Percentiles rank a stretch among this genome's conserved stretches.
Conservation (phyloP, 495 filamentous ascomycete genomes). For the Cenococcum geophilum region DNA sequence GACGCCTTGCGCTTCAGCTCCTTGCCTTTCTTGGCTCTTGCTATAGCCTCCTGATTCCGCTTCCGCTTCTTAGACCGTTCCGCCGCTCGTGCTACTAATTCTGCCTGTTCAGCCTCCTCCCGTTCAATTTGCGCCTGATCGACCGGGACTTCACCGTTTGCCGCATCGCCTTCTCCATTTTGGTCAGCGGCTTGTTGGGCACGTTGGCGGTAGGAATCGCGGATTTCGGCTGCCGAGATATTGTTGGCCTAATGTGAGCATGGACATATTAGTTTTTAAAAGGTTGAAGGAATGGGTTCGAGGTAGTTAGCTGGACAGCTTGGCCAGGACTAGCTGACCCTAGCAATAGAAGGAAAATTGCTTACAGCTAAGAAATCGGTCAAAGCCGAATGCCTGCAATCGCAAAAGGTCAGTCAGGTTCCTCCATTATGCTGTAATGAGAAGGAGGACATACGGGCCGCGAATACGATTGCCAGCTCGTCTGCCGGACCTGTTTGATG, state of each 20-base stretch:
- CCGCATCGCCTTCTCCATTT: constrained; percentile 15
- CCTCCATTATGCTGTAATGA: background rate
- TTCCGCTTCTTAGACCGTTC: constrained; percentile 60
- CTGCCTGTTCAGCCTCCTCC: constrained; percentile 34
- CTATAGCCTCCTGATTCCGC: constrained; percentile 55
- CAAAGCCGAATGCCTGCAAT: constrained; percentile 60
- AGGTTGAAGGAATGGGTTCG: background rate
- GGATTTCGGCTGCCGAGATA: constrained; percentile 78
- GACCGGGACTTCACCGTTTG: constrained; percentile 25
- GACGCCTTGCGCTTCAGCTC: constrained; percentile 50
- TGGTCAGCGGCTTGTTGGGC: constrained; percentile 25
- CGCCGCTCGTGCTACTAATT: constrained; percentile 41
- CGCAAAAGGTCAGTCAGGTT: constrained; percentile 21
- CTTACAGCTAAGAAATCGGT: constrained; percentile 74
- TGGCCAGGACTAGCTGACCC: too few relatives aligned
- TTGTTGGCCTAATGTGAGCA: constrained; percentile 60
- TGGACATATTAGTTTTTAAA: background rate
- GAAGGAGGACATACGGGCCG: constrained; percentile 50
- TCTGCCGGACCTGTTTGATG: constrained; percentile 12
- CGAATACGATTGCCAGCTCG: constrained; percentile 42
- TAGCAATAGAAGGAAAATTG: constrained; percentile 1
- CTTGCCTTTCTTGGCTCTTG: constrained; percentile 73
- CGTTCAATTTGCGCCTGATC: constrained; percentile 22
- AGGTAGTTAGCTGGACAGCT: too few relatives aligned
- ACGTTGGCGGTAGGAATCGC: constrained; percentile 50